A percentile compares a stretch with the other conserved stretches of the same genome.
Conservation (phyloP, 805 yeast species). For the Crinitomyces ghanaensis region DNA sequence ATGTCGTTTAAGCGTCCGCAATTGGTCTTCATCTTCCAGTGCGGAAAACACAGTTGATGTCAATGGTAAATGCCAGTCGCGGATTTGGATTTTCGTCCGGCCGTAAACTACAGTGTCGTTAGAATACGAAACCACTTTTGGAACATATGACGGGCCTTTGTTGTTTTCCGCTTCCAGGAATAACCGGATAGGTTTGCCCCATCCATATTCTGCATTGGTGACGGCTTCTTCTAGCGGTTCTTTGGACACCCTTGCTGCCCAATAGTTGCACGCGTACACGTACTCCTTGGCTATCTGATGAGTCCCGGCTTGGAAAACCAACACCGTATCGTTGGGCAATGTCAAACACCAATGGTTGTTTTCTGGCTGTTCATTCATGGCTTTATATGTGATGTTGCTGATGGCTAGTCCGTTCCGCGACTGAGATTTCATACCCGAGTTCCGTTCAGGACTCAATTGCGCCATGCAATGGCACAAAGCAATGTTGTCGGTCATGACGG, state of each 20-base stretch:
- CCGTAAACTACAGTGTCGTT: slow-evolving; percentile 13
- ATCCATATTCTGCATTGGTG: slow-evolving; percentile 68
- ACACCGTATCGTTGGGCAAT: slow-evolving; percentile 34
- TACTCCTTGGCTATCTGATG: slow-evolving; percentile 55
- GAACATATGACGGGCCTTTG: neutral
- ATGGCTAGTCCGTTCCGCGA: slow-evolving; percentile 5
- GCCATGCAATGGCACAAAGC: slow-evolving; percentile 35
- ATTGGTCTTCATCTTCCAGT: slow-evolving; percentile 28
- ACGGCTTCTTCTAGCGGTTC: slow-evolving; percentile 63
- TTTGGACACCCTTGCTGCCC: slow-evolving; percentile 78
- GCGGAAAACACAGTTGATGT: slow-evolving; percentile 18
- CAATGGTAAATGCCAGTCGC: slow-evolving; percentile 24
- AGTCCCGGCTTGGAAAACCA: slow-evolving; percentile 56
- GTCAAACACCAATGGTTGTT: slow-evolving; percentile 40
- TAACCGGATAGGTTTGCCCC: slow-evolving; percentile 33
- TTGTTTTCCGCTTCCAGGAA: slow-evolving; percentile 1
- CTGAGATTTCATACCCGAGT: neutral
- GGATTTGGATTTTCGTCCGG: slow-evolving; percentile 16
- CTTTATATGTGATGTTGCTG: slow-evolving; percentile 3
- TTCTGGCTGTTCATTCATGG: slow-evolving; percentile 10
- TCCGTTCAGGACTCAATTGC: slow-evolving; percentile 23
- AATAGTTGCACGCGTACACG: slow-evolving; percentile 70
- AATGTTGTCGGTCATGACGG: slow-evolving; percentile 43
- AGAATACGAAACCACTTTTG: slow-evolving; percentile 6
- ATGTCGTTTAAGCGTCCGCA: slow-evolving; percentile 29